A percentile compares a stretch with the other conserved stretches of the same genome.
Conservation (phyloP, 208 protist genomes). For the Leptomonas pyrrhocoris region DNA sequence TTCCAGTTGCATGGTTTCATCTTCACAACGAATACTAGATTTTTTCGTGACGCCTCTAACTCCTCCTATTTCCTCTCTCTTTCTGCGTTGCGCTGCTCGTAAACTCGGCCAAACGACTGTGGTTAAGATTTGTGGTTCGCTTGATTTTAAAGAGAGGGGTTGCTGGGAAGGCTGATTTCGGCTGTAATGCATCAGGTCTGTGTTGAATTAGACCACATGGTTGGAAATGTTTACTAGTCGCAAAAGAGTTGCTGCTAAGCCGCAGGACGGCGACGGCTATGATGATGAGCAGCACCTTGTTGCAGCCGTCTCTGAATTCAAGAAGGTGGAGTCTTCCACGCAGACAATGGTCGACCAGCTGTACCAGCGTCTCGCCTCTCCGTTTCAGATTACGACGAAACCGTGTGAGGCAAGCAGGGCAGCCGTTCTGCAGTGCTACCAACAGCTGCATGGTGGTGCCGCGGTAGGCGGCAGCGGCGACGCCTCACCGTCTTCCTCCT, state of each 20-base stretch:
- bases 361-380: constrained; percentile 61
- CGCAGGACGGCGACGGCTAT: constrained; percentile 25
- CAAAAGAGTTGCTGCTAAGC: constrained; percentile 14
- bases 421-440: constrained; percentile 67
- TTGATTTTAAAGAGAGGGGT: too few species aligned
- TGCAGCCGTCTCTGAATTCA: constrained; percentile 61
- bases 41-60: too few species aligned
- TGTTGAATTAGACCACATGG: neutral
- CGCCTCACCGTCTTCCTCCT: neutral
- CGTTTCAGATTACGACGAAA: constrained; percentile 71
- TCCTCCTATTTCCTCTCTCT: too few species aligned
- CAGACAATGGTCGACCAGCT: constrained; percentile 65
- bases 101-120: too few species aligned
- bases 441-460: constrained; percentile 34
- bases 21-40: too few species aligned
- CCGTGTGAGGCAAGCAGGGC: constrained; percentile 58
- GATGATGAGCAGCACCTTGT: constrained; percentile 69
- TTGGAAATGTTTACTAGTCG: constrained; percentile 21
- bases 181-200: neutral
- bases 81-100: too few species aligned
- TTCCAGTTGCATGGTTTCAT: too few species aligned
- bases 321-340: constrained; percentile 62
- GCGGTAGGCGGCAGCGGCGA: neutral
- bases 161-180: too few species aligned
- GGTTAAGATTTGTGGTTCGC: too few species aligned